Evolutionary conservation across 768 basidiomycete genomes (phyloP), one percentile per base, ranked within the genome.

Genomic region (Leccinum olivaceopallidum): DNA sequence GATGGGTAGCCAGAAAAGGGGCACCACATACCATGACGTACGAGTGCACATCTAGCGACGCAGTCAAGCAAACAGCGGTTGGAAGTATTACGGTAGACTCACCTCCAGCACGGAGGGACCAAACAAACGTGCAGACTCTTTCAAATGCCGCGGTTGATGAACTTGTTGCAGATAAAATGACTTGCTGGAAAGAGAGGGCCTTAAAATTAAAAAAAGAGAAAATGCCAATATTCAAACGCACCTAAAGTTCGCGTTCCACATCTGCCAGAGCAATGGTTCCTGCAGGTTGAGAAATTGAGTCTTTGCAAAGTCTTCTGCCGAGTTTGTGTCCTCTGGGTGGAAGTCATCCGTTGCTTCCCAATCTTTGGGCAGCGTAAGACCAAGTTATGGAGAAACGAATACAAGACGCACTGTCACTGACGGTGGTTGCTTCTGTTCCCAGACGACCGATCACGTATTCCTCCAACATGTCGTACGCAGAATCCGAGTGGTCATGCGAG

Each of bases 81-180:
- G 54, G 28, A 12, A 7, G 12, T 9, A 36, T 48, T 24, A 60
- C 26, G 51, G 26, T 1, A 28, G 37, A 69, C 78, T 39, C 60
- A 88, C 90, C 84, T 99, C 96, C 34, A 97, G 85, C 59, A 87
- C 80, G 47, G 82, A 78, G 2, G 89, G 86, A 13, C 88, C 91
- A 72, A 99, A 98, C 60, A 99, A 78, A 64, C 93, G 86, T 2
- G 95, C 95, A 18, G 91, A 88, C 55, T 92, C 81, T 7, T 85
- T 75, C 56, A 95, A 75, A 73, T 95, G 95, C 48, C 97, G 85
- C 2, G 97, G 96, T 73, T 98, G 95, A 74, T 99, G 97, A 0
- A 99, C 92, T 74, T 99, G 97, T 67, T 93, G 84, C 54, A 99
- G 80, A 72, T 99, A 99, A 74, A 95, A 98, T 4, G 90, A 85